Evolutionary conservation across 179 eudicot species (phyloP).

Genomic region (Actinidia arguta): DNA sequence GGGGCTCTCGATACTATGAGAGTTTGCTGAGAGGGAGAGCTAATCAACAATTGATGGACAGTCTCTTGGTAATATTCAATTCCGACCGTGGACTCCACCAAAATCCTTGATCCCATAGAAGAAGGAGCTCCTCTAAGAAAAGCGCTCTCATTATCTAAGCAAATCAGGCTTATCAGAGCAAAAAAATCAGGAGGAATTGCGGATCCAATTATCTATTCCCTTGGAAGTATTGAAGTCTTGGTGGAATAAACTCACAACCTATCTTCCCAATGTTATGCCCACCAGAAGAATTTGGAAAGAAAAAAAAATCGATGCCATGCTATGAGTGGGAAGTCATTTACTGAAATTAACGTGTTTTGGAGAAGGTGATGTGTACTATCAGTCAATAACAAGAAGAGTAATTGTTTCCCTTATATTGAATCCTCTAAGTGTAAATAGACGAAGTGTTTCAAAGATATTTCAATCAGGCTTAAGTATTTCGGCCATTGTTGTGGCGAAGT

Average conservation of each 20-base stretch:
- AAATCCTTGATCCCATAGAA: constrained; percentile 27
- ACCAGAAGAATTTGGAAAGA: constrained; percentile 26
- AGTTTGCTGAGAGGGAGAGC: constrained; percentile 49
- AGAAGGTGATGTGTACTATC: not conserved
- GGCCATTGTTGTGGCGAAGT: constrained; percentile 28
- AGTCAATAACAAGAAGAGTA: constrained; percentile 44
- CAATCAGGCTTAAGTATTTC: constrained; percentile 49
- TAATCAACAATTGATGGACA: constrained; percentile 47
- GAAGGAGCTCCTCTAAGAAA: constrained; percentile 35
- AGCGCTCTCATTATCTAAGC: constrained; percentile 22
- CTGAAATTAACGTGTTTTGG: not conserved
- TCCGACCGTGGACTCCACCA: constrained; percentile 33
- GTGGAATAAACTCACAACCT: constrained; percentile 44
- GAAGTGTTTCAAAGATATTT: constrained; percentile 33
- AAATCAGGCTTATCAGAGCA: constrained; percentile 29
- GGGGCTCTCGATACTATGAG: constrained; percentile 43
- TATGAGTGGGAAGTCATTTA: not conserved
- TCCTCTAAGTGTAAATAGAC: constrained; percentile 43
- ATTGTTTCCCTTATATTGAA: constrained; percentile 48
- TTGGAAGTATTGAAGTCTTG: constrained; percentile 35
- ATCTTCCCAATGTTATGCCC: constrained; percentile 55
- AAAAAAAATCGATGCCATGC: not conserved
- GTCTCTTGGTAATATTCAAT: constrained; percentile 32
- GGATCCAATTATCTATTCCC: constrained; percentile 45
- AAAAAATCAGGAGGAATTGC: constrained; percentile 37